Conservation (phyloP, 2,329 filamentous ascomycete genomes). For the Aspergillus proliferans region DNA sequence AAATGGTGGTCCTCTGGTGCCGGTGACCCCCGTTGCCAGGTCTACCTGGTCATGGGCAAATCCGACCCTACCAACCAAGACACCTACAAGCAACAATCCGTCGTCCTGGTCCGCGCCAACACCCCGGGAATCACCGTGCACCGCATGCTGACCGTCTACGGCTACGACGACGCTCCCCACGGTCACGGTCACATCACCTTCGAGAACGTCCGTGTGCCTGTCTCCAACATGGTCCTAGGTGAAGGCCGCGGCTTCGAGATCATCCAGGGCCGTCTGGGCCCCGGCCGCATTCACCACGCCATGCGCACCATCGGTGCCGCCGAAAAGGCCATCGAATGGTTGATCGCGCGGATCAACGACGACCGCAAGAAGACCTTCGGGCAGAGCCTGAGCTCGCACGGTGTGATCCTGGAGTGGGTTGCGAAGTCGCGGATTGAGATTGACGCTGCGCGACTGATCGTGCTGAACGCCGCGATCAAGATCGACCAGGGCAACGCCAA, state of each 20-base stretch:
- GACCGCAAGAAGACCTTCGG: slow-evolving; percentile 85
- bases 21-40: slow-evolving; percentile 81
- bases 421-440: slow-evolving; percentile 90
- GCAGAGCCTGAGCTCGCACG: slow-evolving; percentile 78
- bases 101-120: slow-evolving; percentile 76
- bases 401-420: slow-evolving; percentile 91
- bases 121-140: slow-evolving; percentile 85
- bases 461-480: slow-evolving; percentile 89
- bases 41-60: slow-evolving; percentile 98
- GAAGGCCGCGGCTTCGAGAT: slow-evolving; percentile 96
- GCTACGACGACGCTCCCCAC: slow-evolving; percentile 96
- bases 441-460: slow-evolving; percentile 79
- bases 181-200: slow-evolving; percentile 92
- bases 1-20: slow-evolving; percentile 99
- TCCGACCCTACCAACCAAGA: slow-evolving; percentile 68
- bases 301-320: slow-evolving; percentile 92
- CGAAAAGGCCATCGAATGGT: slow-evolving; percentile 87
- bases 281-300: slow-evolving; percentile 93
- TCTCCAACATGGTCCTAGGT: slow-evolving; percentile 77
- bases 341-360: slow-evolving; percentile 92
- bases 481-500: slow-evolving; percentile 90
- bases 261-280: slow-evolving; percentile 92
- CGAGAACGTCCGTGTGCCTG: slow-evolving; percentile 81
- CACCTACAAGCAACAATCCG: slow-evolving; percentile 84
- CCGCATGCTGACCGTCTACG: slow-evolving; percentile 89